These are phyloP conservation scores for Lentinula edodes DNA, from an alignment of 768 basidiomycete species.

Conservation along the genomic window DNA sequence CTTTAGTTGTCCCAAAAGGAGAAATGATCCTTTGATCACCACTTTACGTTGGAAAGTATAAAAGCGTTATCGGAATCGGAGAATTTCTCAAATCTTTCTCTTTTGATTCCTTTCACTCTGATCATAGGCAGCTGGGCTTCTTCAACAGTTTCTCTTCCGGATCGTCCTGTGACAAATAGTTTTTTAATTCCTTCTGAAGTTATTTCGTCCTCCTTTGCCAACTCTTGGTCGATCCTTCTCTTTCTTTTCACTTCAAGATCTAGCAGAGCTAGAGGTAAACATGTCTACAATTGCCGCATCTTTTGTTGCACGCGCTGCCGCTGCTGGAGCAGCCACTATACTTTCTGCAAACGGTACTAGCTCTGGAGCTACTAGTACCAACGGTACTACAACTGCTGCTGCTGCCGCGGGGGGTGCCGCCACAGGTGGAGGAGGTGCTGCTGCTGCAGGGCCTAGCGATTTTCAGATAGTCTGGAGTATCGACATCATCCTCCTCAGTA, in stretches of 20 bases:
- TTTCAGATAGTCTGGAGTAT: slow-evolving; percentile 13
- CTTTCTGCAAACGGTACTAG: background rate
- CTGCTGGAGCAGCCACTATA: background rate
- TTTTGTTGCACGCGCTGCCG: background rate
- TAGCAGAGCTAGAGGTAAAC: background rate
- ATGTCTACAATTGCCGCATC: background rate
- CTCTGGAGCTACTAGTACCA: background rate
- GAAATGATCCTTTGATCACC: background rate
- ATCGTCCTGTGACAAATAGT: background rate
- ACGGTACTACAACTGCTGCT: background rate
- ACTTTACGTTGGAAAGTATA: background rate
- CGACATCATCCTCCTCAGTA: slow-evolving; percentile 28
- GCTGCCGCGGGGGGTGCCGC: background rate
- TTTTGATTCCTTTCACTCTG: background rate
- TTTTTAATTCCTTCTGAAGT: background rate
- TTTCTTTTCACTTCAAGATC: background rate
- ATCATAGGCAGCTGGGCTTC: background rate
- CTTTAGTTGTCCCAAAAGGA: background rate
- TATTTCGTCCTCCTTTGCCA: background rate
- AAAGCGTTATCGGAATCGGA: background rate
- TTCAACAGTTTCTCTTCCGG: background rate
- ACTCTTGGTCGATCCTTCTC: background rate
- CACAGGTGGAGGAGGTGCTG: background rate
- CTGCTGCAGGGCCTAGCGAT: background rate
- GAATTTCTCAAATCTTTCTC: background rate